These are phyloP conservation scores for Arabis hirsuta DNA, from an alignment of 345 rosid species.

Conservation along the genomic window DNA sequence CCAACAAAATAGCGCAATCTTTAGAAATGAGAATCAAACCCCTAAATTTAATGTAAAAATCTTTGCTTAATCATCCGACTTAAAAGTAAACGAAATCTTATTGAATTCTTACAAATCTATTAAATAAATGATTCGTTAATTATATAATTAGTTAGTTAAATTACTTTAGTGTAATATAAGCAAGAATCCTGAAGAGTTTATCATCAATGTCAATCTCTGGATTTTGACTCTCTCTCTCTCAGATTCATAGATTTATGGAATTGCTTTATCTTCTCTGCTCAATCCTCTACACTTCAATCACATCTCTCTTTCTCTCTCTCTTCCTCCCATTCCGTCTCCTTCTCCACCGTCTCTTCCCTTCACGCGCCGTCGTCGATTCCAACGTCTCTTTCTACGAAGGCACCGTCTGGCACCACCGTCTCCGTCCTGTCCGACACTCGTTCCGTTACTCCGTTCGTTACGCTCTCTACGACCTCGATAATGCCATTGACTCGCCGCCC, in stretches of 20 bases:
- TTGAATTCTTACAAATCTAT: no score
- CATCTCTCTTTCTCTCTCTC: constrained; percentile 52
- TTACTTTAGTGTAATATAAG: no score
- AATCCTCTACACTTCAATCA: constrained; percentile 47
- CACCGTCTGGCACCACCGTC: constrained; percentile 85
- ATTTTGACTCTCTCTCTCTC: neutral
- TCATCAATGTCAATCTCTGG: no score
- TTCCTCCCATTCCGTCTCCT: constrained; percentile 51
- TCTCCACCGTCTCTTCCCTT: constrained; percentile 34
- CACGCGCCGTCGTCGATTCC: constrained; percentile 31
- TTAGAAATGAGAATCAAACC: no score
- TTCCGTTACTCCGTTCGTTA: constrained; percentile 76
- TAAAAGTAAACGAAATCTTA: no score
- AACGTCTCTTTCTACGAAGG: constrained; percentile 65
- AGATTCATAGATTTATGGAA: constrained; percentile 47
- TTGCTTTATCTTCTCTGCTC: constrained; percentile 53
- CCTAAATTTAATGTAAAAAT: no score
- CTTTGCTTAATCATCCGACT: no score
- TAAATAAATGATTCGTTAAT: no score
- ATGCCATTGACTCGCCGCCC: constrained; percentile 43
- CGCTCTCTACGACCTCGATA: constrained; percentile 77
- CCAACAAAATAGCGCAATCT: no score
- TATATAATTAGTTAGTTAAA: no score
- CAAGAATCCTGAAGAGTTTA: no score
- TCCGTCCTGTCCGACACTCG: constrained; percentile 74